Evolutionary conservation across 2,329 filamentous ascomycete genomes (phyloP).

Genomic region (Exophiala sideris): DNA sequence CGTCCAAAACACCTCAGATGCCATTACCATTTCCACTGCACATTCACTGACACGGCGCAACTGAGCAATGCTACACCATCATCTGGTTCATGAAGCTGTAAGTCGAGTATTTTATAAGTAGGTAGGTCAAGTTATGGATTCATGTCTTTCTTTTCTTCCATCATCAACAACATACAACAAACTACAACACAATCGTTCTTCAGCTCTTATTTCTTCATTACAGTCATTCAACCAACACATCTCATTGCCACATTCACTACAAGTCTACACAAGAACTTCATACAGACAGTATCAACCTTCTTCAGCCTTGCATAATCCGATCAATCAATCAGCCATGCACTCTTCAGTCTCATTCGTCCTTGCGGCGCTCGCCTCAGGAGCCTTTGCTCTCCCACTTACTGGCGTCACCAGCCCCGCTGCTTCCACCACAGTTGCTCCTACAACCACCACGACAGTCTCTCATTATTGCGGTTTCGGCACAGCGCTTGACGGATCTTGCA

Average conservation of each 20-base stretch:
- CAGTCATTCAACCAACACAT: slow-evolving; percentile 7
- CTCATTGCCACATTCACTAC: slow-evolving; percentile 8
- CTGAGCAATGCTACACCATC: slow-evolving; percentile 8
- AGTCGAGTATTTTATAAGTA: slow-evolving; percentile 13
- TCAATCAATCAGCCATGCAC: slow-evolving; percentile 6
- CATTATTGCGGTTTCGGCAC: slow-evolving; percentile 19
- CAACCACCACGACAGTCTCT: no score
- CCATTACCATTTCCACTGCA: background rate
- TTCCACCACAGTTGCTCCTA: background rate
- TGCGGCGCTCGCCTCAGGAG: slow-evolving; percentile 8
- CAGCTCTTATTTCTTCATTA: slow-evolving; percentile 7
- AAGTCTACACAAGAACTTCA: background rate
- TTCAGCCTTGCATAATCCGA: background rate
- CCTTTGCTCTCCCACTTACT: slow-evolving; percentile 7
- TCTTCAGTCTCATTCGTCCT: slow-evolving; percentile 13
- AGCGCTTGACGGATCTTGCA: slow-evolving; percentile 17
- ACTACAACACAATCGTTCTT: slow-evolving; percentile 4
- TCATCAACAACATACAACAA: slow-evolving; percentile 8
- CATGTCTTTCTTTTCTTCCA: slow-evolving; percentile 1
- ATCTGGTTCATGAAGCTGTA: background rate
- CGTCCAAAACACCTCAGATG: background rate
- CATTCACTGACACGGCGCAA: background rate
- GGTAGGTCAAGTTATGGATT: slow-evolving; percentile 1
- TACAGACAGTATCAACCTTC: background rate
- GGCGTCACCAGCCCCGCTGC: background rate